Evolutionary conservation across 1,284 basidiomycete genomes (phyloP).

Genomic region (Trichosporon coremiiforme): DNA sequence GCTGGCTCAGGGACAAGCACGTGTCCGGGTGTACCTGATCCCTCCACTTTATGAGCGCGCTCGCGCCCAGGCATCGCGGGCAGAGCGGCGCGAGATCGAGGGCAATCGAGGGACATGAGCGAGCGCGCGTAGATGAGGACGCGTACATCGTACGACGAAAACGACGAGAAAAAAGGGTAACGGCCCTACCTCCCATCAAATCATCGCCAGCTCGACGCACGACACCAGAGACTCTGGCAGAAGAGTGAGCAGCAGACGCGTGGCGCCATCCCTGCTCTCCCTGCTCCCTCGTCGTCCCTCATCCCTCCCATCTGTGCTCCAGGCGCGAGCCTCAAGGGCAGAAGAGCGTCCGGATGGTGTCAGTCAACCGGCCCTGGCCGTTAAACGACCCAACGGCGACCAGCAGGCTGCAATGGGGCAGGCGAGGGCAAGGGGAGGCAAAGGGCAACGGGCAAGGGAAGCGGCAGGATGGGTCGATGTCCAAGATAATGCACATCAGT

Average conservation of each 20-base stretch:
- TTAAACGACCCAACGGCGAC: background rate
- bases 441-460: slow-evolving; percentile 3
- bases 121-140: slow-evolving; percentile 2
- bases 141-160: slow-evolving; percentile 17
- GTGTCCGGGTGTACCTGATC: slow-evolving; percentile 2
- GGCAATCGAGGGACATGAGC: background rate
- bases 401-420: background rate
- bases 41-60: slow-evolving; percentile 13
- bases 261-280: background rate
- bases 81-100: slow-evolving; percentile 9
- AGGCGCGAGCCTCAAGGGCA: background rate
- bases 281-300: background rate
- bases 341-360: background rate
- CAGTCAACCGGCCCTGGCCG: background rate
- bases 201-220: background rate
- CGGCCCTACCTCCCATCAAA: background rate
- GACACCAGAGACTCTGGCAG: background rate
- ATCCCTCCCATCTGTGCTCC: background rate
- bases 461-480: slow-evolving; percentile 5
- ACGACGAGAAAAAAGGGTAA: slow-evolving; percentile 13
- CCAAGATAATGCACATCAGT: slow-evolving; percentile 12
- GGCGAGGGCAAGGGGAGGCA: background rate
- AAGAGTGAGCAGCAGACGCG: background rate
- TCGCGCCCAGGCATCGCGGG: background rate
- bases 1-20: background rate